A percentile compares a stretch with the other conserved stretches of the same genome.
phyloP scores from a whole-genome alignment of 768 basidiomycete species.

The Inosperma sp. region DNA sequence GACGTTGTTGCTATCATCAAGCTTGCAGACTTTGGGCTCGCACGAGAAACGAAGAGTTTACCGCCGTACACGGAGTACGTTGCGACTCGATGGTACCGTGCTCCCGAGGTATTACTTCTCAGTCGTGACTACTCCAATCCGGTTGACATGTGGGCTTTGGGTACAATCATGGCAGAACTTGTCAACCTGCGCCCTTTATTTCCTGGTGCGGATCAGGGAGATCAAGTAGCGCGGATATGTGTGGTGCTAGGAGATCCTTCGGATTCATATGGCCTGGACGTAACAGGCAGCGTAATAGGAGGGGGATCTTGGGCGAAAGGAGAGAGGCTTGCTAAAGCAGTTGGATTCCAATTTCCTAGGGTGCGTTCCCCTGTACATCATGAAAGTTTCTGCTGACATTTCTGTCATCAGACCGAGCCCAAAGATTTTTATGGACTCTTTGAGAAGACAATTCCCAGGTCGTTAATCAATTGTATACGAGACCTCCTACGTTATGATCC shows the following conservation, averaged over 20 bases:
- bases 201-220: conserved; percentile 87
- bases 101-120: conserved; percentile 90
- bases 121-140: conserved; percentile 93
- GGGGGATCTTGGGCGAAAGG: conserved; percentile 88
- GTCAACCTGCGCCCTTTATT: conserved; percentile 94
- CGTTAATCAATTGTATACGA: conserved; percentile 85
- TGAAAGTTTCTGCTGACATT: not conserved
- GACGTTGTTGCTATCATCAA: conserved; percentile 98
- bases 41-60: conserved; percentile 77
- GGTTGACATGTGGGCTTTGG: conserved; percentile 99
- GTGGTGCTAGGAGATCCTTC: conserved; percentile 92
- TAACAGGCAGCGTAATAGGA: conserved; percentile 62
- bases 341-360: conserved; percentile 88
- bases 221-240: conserved; percentile 88
- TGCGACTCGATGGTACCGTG: conserved; percentile 98
- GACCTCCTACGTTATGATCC: conserved; percentile 94
- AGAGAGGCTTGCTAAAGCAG: conserved; percentile 78
- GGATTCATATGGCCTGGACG: conserved; percentile 75
- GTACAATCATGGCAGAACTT: conserved; percentile 96
- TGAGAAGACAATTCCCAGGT: conserved; percentile 69
- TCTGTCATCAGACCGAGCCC: conserved; percentile 50
- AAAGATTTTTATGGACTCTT: conserved; percentile 70
- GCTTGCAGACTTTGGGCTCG: conserved; percentile 96
- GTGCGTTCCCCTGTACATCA: conserved; percentile 50
- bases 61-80: conserved; percentile 99